A percentile compares a stretch with the other conserved stretches of the same genome.
Conservation (phyloP, 2,329 filamentous ascomycete species). For the Elsinoe australis region DNA sequence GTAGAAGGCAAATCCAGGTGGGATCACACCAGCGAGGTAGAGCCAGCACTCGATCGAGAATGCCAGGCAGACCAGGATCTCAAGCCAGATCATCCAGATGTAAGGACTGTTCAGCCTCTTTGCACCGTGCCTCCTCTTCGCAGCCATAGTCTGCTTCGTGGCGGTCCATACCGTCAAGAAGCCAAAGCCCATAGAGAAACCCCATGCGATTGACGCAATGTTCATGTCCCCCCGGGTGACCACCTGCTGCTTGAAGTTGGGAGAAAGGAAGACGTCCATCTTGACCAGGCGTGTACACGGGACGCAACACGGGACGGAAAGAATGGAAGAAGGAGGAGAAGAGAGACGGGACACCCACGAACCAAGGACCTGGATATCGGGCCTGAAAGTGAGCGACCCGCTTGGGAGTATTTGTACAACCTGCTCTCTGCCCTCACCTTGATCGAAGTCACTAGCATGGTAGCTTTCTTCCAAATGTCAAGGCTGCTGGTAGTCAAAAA, state of each 20-base stretch:
- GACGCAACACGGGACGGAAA: too few species aligned
- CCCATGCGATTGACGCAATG: constrained; percentile 21
- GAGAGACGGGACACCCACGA: constrained; percentile 4
- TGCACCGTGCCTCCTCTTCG: constrained; percentile 22
- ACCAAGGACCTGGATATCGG: constrained; percentile 8
- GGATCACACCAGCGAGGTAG: constrained; percentile 23
- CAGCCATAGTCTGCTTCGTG: constrained; percentile 28
- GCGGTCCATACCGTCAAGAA: constrained; percentile 36
- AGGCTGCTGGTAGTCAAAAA: background rate
- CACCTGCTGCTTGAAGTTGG: constrained; percentile 15
- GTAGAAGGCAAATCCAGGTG: constrained; percentile 14
- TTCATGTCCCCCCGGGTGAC: constrained; percentile 19
- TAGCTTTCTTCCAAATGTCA: constrained; percentile 1
- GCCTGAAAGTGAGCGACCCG: background rate
- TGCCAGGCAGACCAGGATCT: constrained; percentile 37
- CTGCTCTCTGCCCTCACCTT: background rate
- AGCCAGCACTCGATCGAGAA: constrained; percentile 38
- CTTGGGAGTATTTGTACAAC: constrained; percentile 7
- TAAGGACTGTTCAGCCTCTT: constrained; percentile 33
- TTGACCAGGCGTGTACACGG: too few species aligned
- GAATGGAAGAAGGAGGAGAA: background rate
- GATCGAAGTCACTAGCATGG: too few species aligned
- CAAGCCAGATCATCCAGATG: constrained; percentile 44
- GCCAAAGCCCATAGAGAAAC: constrained; percentile 38
- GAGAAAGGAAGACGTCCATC: constrained; percentile 18